Evolutionary conservation across 1,284 basidiomycete species (phyloP).

Genomic region (Cryptococcus maquisensis): DNA sequence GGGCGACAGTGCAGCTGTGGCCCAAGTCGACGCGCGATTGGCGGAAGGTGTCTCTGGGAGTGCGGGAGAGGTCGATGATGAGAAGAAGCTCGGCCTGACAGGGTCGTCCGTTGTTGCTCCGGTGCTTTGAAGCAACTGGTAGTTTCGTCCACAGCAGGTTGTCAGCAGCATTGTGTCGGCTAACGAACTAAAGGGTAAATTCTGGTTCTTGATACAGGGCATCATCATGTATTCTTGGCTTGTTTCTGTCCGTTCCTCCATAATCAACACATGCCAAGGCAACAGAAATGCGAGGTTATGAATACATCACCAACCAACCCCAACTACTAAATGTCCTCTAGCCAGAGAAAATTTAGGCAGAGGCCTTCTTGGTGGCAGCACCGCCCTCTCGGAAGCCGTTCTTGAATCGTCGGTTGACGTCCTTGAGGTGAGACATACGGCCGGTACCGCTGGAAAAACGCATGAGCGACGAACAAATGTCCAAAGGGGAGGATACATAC

Average conservation of each 20-base stretch:
- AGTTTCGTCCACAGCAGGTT: too few relatives aligned
- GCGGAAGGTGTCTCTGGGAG: too few relatives aligned
- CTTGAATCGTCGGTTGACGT: conserved; percentile 90
- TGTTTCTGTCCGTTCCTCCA: too few relatives aligned
- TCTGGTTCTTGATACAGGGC: too few relatives aligned
- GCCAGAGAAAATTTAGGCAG: conserved; percentile 7
- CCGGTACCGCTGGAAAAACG: conserved; percentile 74
- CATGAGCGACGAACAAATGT: background rate
- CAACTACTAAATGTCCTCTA: background rate
- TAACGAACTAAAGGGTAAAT: too few relatives aligned
- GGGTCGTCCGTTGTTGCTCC: too few relatives aligned
- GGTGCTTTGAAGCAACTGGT: too few relatives aligned
- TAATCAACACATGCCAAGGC: too few relatives aligned
- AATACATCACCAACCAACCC: background rate
- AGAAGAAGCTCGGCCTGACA: too few relatives aligned
- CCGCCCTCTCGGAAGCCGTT: conserved; percentile 88
- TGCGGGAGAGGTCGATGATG: too few relatives aligned
- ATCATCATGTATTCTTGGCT: too few relatives aligned
- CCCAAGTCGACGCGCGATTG: conserved; percentile 3
- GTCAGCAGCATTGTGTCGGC: too few relatives aligned
- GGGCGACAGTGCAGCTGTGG: conserved; percentile 5
- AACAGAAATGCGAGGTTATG: background rate
- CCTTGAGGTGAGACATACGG: conserved; percentile 91
- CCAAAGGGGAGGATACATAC: conserved; percentile 21
- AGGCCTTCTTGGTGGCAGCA: conserved; percentile 52